phyloP scores from a whole-genome alignment of 2,329 filamentous ascomycete species.

The Bipolaris cookei region DNA sequence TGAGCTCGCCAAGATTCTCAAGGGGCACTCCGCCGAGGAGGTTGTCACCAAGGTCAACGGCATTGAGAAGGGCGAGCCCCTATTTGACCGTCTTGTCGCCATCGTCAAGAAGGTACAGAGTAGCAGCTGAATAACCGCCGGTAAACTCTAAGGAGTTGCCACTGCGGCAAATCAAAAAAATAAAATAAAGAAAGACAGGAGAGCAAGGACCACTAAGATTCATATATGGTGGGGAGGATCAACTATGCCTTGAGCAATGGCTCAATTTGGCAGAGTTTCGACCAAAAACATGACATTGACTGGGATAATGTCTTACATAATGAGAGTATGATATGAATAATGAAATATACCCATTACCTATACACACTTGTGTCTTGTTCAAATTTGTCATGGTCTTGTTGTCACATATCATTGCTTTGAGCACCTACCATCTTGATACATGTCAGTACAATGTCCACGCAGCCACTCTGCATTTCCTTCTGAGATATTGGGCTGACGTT shows the following conservation, averaged over 20 bases:
- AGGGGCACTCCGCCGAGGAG: slow-evolving; percentile 72
- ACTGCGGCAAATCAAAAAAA: not conserved
- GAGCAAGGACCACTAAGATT: slow-evolving; percentile 8
- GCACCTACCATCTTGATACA: too few species aligned
- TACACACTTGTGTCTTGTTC: not conserved
- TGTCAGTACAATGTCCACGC: too few species aligned
- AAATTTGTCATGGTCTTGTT: not conserved
- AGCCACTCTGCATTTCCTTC: too few species aligned
- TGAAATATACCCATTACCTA: slow-evolving; percentile 18
- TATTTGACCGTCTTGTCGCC: slow-evolving; percentile 76
- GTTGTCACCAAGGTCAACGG: slow-evolving; percentile 84
- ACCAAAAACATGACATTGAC: slow-evolving; percentile 15
- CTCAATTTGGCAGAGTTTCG: slow-evolving; percentile 7
- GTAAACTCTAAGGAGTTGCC: slow-evolving; percentile 21
- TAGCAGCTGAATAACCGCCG: slow-evolving; percentile 26
- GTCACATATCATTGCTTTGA: too few species aligned
- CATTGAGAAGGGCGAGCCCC: slow-evolving; percentile 75
- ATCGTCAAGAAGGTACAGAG: slow-evolving; percentile 82
- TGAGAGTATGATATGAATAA: slow-evolving; percentile 27
- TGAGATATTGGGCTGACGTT: too few species aligned
- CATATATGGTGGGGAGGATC: slow-evolving; percentile 8
- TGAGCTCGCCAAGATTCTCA: slow-evolving; percentile 85
- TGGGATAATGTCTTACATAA: slow-evolving; percentile 18
- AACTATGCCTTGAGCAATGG: slow-evolving; percentile 17
- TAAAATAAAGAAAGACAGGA: slow-evolving; percentile 1